These are phyloP conservation scores for Coemansia sp. DNA, from an alignment of 192 early-diverging fungal species.

Conservation along the genomic window DNA sequence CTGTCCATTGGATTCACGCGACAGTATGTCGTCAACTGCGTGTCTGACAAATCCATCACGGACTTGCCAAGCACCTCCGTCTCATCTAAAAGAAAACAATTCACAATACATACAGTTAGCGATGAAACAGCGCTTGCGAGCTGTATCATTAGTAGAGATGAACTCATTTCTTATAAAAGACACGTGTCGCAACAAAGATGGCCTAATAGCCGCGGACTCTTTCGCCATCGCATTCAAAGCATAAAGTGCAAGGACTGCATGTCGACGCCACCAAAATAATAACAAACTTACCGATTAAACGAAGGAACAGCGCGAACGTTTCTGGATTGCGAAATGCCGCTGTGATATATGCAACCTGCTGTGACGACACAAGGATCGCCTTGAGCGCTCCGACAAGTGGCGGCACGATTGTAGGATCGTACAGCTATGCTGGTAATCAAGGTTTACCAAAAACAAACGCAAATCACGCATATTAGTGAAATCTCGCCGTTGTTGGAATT, in stretches of 20 bases:
- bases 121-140: background rate
- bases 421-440: conserved; percentile 24
- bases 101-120: background rate
- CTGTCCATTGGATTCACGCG: conserved; percentile 35
- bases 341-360: conserved; percentile 50
- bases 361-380: conserved; percentile 31
- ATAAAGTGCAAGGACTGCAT: background rate
- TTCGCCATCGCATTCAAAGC: background rate
- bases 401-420: conserved; percentile 51
- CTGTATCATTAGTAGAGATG: background rate
- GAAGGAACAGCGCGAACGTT: conserved; percentile 49
- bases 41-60: conserved; percentile 42
- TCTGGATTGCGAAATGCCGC: conserved; percentile 38
- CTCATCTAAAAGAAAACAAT: conserved; percentile 23
- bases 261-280: conserved; percentile 3
- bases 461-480: conserved; percentile 4
- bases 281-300: conserved; percentile 32
- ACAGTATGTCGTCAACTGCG: conserved; percentile 38
- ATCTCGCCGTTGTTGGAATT: too few species aligned
- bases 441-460: background rate
- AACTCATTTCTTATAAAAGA: background rate
- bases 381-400: conserved; percentile 39
- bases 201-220: conserved; percentile 2
- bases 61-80: conserved; percentile 46
- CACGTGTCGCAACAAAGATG: background rate